Base-by-base conservation (phyloP, 805 yeast genomes). In the Candida peoriensis region DNA sequence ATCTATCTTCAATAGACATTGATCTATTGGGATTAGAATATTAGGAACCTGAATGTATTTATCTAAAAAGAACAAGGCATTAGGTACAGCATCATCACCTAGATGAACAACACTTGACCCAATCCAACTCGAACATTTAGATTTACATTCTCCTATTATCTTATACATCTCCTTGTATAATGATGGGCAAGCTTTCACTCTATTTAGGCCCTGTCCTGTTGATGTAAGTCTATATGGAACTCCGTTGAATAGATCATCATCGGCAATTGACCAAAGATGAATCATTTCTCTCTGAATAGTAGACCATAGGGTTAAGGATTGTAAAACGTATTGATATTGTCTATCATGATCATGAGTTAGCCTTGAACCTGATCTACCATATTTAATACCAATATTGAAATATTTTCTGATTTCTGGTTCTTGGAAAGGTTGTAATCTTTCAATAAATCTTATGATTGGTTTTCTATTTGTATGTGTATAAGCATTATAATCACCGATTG, bases 51-150 rank as follows among this genome's bases (percentile, higher is more conserved):
- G 94, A 20, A 80, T 72, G 53, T 83, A 83, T 54, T 84, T 83
- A 57, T 83, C 93, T 34, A 83, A 58, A 63, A 83, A 83, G 52
- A 82, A 82, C 40, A 84, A 55, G 0, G 90, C 88, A 54, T 83
- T 83, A 3, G 94, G 94, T 5, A 83, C 94, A 2, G 89, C 83
- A 47, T 78, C 81, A 55, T 83, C 94, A 26, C 93, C 94, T 13
- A 84, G 52, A 57, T 83, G 94, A 17, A 83, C 82, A 16, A 81
- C 90, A 12, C 83, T 75, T 5, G 86, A 77, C 2, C 94, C 94
- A 22, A 83, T 80, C 90, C 93, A 83, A 3, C 71, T 61, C 4
- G 80, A 74, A 16, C 83, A 74, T 32, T 67, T 66, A 20, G 63
- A 55, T 50, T 83, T 84, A 29, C 83, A 83, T 38, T 77, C 78